A percentile compares a stretch with the other conserved stretches of the same genome.
phyloP scores from a whole-genome alignment of 2,329 filamentous ascomycete genomes.

The Xenosphaeropsis pyriputrescens region DNA sequence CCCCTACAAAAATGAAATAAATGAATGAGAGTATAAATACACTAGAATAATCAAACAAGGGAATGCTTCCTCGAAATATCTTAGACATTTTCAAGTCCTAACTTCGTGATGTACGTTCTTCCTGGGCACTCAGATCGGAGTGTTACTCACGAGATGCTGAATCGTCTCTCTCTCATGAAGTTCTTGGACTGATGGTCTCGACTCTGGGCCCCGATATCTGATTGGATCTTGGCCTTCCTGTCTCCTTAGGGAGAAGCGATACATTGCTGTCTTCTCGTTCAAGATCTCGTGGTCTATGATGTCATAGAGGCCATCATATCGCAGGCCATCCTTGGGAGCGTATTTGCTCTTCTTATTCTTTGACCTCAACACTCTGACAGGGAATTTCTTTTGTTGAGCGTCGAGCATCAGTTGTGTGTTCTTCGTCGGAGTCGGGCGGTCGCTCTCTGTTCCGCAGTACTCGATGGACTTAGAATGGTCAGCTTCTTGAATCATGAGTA shows the following conservation, averaged over 20 bases:
- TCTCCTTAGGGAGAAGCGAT: slow-evolving; percentile 31
- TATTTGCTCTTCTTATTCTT: slow-evolving; percentile 20
- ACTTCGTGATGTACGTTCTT: no score
- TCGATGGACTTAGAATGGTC: slow-evolving; percentile 21
- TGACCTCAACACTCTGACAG: slow-evolving; percentile 35
- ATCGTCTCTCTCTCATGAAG: no score
- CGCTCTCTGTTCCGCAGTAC: slow-evolving; percentile 32
- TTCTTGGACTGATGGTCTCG: slow-evolving; percentile 22
- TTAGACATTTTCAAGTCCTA: no score
- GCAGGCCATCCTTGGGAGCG: slow-evolving; percentile 29
- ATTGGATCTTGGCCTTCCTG: slow-evolving; percentile 28
- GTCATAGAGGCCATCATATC: slow-evolving; percentile 42
- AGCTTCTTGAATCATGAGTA: no score
- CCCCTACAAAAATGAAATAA: no score
- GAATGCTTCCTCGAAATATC: no score
- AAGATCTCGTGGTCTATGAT: slow-evolving; percentile 23
- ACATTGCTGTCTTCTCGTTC: slow-evolving; percentile 23
- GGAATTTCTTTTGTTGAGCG: slow-evolving; percentile 19
- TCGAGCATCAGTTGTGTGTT: slow-evolving; percentile 27
- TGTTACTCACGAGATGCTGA: no score
- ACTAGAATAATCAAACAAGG: no score
- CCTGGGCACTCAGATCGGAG: no score
- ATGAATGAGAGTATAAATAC: no score
- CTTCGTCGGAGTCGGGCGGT: slow-evolving; percentile 16
- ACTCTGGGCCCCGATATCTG: slow-evolving; percentile 23